phyloP scores from a whole-genome alignment of 257 asterid species.

The Fraxinus excelsior region DNA sequence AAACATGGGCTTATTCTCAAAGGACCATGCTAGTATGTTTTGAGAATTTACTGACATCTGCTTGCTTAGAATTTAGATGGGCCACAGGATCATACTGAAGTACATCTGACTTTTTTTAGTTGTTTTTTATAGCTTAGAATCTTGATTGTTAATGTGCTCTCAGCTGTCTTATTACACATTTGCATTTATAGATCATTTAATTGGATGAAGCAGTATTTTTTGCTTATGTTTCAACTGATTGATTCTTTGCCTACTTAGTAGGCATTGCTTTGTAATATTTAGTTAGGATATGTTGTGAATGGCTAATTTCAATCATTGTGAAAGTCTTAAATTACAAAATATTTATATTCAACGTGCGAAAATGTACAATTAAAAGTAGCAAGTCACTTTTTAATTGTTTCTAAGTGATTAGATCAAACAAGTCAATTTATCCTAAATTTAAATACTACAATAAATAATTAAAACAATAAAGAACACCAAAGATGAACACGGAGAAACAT shows the following conservation, averaged over 20 bases:
- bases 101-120: neutral
- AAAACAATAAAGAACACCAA: no score
- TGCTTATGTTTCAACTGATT: neutral
- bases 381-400: no score
- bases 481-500: no score
- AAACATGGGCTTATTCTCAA: no score
- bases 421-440: no score
- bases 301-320: neutral
- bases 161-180: neutral
- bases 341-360: no score
- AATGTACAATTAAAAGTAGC: no score
- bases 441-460: no score
- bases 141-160: neutral
- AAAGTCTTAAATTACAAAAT: no score
- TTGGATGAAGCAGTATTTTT: neutral
- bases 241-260: neutral
- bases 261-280: neutral
- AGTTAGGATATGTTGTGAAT: neutral
- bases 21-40: neutral
- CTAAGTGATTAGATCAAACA: no score
- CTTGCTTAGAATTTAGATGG: neutral
- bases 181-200: neutral
- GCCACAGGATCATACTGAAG: neutral
- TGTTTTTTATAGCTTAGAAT: neutral
- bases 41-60: neutral